Evolutionary conservation across 192 early-diverging fungal genomes (phyloP).

Genomic region (Powellomyces hirtus): DNA sequence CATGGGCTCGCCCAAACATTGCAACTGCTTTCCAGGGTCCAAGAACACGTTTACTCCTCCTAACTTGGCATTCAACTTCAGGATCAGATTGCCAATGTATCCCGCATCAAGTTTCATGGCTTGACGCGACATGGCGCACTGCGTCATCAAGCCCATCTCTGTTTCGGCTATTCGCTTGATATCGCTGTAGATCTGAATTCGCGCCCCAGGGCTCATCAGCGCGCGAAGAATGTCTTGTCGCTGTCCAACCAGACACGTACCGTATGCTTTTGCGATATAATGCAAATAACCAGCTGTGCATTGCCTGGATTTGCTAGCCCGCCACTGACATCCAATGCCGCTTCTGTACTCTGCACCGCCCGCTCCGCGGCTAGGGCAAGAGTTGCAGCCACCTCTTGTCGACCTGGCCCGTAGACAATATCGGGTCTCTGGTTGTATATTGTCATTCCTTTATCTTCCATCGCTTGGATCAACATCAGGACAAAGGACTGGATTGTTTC

Average conservation of each 20-base stretch:
- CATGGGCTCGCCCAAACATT: not conserved
- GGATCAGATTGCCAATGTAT: slow-evolving; percentile 30
- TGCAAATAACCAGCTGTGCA: slow-evolving; percentile 76
- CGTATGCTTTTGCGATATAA: slow-evolving; percentile 75
- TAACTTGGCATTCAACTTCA: slow-evolving; percentile 68
- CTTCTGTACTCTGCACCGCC: slow-evolving; percentile 51
- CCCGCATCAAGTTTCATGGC: slow-evolving; percentile 1
- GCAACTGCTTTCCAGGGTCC: slow-evolving; percentile 32
- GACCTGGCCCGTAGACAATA: slow-evolving; percentile 49
- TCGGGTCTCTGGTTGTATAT: slow-evolving; percentile 51
- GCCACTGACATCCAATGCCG: slow-evolving; percentile 53
- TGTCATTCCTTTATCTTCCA: slow-evolving; percentile 63
- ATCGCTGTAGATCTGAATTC: slow-evolving; percentile 44
- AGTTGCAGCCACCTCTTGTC: slow-evolving; percentile 61
- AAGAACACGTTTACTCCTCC: slow-evolving; percentile 53
- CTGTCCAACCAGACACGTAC: too few relatives aligned
- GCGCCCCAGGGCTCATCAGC: too few relatives aligned
- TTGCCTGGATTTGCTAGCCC: slow-evolving; percentile 20
- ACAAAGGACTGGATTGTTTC: slow-evolving; percentile 64
- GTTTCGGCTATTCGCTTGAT: slow-evolving; percentile 54
- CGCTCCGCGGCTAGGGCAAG: slow-evolving; percentile 38
- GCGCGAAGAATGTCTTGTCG: too few relatives aligned
- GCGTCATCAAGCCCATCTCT: slow-evolving; percentile 46
- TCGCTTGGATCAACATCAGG: slow-evolving; percentile 63
- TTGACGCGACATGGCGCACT: slow-evolving; percentile 42